Percentiles rank a stretch among this genome's conserved stretches.
These are phyloP conservation scores for Hirsutella thompsonii DNA, from an alignment of 2,329 filamentous ascomycete genomes.

Conservation along the genomic window DNA sequence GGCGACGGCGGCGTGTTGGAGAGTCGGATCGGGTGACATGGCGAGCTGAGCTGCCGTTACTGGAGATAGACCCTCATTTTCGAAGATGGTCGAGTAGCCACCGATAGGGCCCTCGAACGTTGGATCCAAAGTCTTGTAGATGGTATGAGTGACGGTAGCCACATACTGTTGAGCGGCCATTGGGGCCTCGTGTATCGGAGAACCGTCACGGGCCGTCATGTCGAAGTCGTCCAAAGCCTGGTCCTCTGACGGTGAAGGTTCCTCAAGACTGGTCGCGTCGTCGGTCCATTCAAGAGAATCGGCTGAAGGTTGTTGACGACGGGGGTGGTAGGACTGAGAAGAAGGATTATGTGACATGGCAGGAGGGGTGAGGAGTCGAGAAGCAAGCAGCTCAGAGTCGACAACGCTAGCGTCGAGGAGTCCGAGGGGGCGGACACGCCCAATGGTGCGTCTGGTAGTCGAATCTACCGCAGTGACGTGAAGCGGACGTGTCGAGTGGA, in stretches of 20 bases:
- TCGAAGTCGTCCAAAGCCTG: background rate
- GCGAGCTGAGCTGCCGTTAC: background rate
- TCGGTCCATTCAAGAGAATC: background rate
- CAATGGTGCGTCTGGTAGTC: background rate
- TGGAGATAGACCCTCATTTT: slow-evolving; percentile 3
- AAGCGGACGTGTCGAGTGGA: slow-evolving; percentile 10
- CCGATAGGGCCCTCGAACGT: slow-evolving; percentile 28
- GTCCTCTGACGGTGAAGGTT: background rate
- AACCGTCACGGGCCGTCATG: background rate
- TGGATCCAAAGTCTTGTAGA: slow-evolving; percentile 27
- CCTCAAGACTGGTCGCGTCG: background rate
- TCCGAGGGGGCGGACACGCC: background rate
- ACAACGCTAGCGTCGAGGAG: background rate
- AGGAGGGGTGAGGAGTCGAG: background rate
- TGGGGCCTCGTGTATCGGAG: background rate
- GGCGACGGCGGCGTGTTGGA: background rate
- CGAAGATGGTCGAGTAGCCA: slow-evolving; percentile 24
- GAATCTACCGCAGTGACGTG: background rate
- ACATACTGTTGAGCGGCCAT: background rate
- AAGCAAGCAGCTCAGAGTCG: background rate
- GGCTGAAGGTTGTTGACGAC: slow-evolving; percentile 1
- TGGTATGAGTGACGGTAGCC: slow-evolving; percentile 18
- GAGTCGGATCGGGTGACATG: background rate
- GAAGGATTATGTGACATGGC: slow-evolving; percentile 6
- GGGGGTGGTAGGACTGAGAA: slow-evolving; percentile 7